Evolutionary conservation across 116 monocot species (phyloP), one percentile per base, ranked within the genome.

Genomic region (Iris pallida): DNA sequence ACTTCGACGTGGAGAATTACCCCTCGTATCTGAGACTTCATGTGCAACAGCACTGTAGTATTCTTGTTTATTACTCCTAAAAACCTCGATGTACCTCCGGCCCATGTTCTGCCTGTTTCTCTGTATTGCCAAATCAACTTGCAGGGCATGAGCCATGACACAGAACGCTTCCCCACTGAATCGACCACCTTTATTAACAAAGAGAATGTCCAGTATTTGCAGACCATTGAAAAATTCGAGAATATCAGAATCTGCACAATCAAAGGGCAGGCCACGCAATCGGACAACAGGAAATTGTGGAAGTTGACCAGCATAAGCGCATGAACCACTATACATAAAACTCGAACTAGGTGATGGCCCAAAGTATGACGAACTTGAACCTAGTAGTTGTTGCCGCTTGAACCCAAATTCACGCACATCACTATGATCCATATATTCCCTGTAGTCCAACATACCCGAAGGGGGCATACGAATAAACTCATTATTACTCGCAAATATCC

Each of bases 21-120:
- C 68, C 20, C 63, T 73, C 17, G 42, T 14, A 15, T 76, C 77
- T 13, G 80, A 76, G 19, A 80, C 67, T 64, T 82, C 86, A 20
- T 74, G 55, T 44, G 86, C 86, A 65, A 86, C 66, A 14, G 82
- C 82, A 46, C 42, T 56, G 16, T 86, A 86, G 59, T 86, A 86
- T 57, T 86, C 86, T 20, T 76, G 82, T 12, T 76, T 85, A 57
- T 69, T 78, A 49, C 86, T 80, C 58, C 78, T 71, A 47, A 90
- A 90, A 68, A 90, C 89, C 73, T 90, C 89, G 41, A 90, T 53
- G 17, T 90, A 90, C 54, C 89, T 79, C 43, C 85, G 70, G n/a
- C 89, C 89, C 85, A 90, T 85, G 78, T 80, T 90, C 53, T 80
- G 85, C 63, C 82, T 77, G 66, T 90, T 80, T 66, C 76, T 82